A percentile compares a stretch with the other conserved stretches of the same genome.
These are phyloP conservation scores for Suhomyces kunorum DNA, from an alignment of 1,139 yeast genomes.

Conservation along the genomic window DNA sequence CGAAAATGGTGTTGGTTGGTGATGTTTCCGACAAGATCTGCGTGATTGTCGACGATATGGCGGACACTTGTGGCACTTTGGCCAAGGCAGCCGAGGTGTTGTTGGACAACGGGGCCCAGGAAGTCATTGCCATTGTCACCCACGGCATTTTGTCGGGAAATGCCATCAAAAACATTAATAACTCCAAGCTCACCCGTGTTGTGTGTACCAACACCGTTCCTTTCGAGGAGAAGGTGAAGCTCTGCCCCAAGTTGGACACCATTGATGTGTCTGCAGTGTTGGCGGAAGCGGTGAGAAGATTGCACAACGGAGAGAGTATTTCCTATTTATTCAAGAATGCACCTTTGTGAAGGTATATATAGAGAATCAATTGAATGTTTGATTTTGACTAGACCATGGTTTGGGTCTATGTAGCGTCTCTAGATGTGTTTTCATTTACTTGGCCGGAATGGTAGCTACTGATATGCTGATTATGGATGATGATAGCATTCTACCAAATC, in stretches of 20 bases:
- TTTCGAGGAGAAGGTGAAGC: slow-evolving; percentile 68
- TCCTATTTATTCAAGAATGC: slow-evolving; percentile 67
- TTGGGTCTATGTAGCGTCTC: no score
- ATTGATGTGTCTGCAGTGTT: slow-evolving; percentile 86
- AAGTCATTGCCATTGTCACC: slow-evolving; percentile 92
- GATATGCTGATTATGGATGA: no score
- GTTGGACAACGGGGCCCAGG: slow-evolving; percentile 74
- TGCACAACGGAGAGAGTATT: slow-evolving; percentile 88
- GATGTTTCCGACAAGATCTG: slow-evolving; percentile 88
- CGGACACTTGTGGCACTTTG: slow-evolving; percentile 96
- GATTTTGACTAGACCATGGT: background rate
- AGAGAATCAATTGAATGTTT: slow-evolving; percentile 4
- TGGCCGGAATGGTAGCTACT: no score
- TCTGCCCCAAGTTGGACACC: slow-evolving; percentile 75
- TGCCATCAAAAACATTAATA: slow-evolving; percentile 81
- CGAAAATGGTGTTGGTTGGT: slow-evolving; percentile 94
- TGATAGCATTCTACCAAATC: no score
- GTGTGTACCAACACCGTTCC: slow-evolving; percentile 97
- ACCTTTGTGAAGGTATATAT: slow-evolving; percentile 26
- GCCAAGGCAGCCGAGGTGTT: slow-evolving; percentile 94
- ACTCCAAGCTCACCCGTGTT: slow-evolving; percentile 72
- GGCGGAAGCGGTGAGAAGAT: slow-evolving; percentile 95
- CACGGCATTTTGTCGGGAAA: slow-evolving; percentile 91
- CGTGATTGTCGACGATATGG: slow-evolving; percentile 95
- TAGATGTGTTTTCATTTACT: no score